Base-by-base conservation (phyloP, 495 filamentous ascomycete species). In the Aspergillus sclerotiicarbonarius region DNA sequence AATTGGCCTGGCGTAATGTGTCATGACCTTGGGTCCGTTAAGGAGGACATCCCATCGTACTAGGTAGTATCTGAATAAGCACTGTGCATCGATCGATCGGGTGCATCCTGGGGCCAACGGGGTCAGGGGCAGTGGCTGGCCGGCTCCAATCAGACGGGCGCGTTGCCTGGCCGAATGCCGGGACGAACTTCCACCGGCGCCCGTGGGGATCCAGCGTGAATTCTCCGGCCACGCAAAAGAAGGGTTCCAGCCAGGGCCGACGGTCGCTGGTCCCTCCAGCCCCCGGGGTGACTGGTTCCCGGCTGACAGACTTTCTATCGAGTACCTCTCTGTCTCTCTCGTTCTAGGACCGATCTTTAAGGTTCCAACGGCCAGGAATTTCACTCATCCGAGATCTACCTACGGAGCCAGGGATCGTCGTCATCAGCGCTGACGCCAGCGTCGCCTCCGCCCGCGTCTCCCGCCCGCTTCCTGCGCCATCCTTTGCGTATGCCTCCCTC, bases 391-490 rank as follows among this genome's bases (percentile, higher is more conserved):
- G 25, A 25, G 25, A 25, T 25, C 25, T 25, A 35, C 33, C 25
- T 25, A 35, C 33, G 33, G 33, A 35, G 41, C 21, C 25, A 7
- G 3, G 43, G 45, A 41, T 56, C 44, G 44, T 56, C 54, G 54
- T 56, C 54, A 56, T 47, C 44, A 32, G 9, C n/a, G 54, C 54
- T 49, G 54, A 56, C 54, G 54, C 54, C 54, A 56, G 54, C 54
- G 48, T 44, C 54, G 54, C 54, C 44, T 49, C 54, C 48, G 55
- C 55, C 46, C 48, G 55, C n/a, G 37, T 41, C 37, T 41, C 37
- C 37, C 48, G 19, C 47, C 29, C 48, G 13, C 15, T 43, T 25
- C 21, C 39, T 32, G 61, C 32, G 32, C 62, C 61, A 65, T 60
- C 55, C 33, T 45, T 58, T 62, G 48, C 29, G 47, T 32, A 50